Conservation (phyloP, 164 flowering plant genomes). For the Berberis thunbergii region DNA sequence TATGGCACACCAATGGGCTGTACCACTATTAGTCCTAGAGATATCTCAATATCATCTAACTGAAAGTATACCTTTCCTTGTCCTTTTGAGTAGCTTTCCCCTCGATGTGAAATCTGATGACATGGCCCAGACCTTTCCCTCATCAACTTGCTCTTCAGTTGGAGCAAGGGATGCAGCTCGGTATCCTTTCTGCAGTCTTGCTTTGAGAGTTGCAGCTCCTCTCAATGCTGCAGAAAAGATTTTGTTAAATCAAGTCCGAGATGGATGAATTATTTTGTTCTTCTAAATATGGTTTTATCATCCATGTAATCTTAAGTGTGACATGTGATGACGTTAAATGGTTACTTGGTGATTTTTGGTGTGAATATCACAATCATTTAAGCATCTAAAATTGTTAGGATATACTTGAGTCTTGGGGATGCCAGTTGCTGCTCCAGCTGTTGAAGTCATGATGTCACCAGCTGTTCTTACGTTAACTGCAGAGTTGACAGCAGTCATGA, state of each 20-base stretch:
- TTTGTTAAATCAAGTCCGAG: no score
- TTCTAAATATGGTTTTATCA: no score
- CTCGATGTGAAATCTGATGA: constrained; percentile 36
- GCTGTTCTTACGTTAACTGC: constrained; percentile 63
- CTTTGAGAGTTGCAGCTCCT: constrained; percentile 63
- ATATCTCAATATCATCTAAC: background rate
- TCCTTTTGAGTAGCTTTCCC: constrained; percentile 74
- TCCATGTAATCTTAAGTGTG: no score
- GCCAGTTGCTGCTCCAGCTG: constrained; percentile 92
- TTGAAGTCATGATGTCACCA: constrained; percentile 81
- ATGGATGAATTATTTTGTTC: no score
- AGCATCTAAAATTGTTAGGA: background rate
- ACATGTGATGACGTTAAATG: no score
- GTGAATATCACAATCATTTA: no score
- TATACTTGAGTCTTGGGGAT: background rate
- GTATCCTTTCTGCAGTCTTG: constrained; percentile 50
- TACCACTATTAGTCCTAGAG: no score
- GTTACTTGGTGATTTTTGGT: no score
- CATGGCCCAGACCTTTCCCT: constrained; percentile 25
- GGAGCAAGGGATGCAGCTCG: constrained; percentile 24
- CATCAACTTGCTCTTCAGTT: constrained; percentile 31
- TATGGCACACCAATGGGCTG: no score
- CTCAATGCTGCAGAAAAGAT: constrained; percentile 45
- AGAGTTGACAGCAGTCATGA: constrained; percentile 45
- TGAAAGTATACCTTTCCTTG: constrained; percentile 60